Percentiles rank a stretch among this genome's conserved stretches.
Evolutionary conservation across 495 filamentous ascomycete species (phyloP).

Genomic region (Trichoderma parareesei): DNA sequence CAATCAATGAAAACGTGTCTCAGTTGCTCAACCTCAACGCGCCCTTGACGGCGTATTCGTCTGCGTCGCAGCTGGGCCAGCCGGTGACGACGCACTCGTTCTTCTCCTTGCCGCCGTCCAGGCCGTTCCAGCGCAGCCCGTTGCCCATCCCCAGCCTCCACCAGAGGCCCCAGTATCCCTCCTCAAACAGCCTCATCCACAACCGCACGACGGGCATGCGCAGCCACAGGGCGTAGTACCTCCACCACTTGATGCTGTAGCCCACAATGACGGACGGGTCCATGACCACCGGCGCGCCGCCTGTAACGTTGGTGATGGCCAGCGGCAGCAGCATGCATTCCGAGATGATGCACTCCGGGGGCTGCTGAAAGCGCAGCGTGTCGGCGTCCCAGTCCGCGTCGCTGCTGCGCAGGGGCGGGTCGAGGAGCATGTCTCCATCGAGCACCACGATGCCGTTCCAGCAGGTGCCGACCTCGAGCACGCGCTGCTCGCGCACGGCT

Average conservation of each 20-base stretch:
- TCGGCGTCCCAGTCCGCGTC: neutral
- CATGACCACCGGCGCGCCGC: conserved; percentile 2
- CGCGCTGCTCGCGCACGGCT: neutral
- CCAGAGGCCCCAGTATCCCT: conserved; percentile 4
- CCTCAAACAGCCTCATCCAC: neutral
- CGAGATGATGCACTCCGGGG: conserved; percentile 1
- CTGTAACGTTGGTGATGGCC: conserved; percentile 7
- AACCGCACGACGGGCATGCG: neutral
- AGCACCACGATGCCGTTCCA: conserved; percentile 8
- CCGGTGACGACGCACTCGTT: neutral
- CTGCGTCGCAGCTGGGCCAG: neutral
- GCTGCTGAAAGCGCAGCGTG: conserved; percentile 7
- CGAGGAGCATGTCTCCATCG: conserved; percentile 6
- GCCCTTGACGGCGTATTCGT: neutral
- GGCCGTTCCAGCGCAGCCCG: neutral
- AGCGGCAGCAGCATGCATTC: neutral
- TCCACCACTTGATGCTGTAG: conserved; percentile 7
- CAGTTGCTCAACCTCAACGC: neutral
- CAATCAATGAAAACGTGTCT: neutral
- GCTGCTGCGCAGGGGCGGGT: neutral
- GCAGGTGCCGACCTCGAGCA: conserved; percentile 1
- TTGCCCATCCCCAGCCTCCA: conserved; percentile 5
- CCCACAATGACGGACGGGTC: conserved; percentile 1
- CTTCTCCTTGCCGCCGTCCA: conserved; percentile 2
- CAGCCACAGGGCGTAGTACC: conserved; percentile 3